Conservation (phyloP, 768 basidiomycete species). For the Exidia glandulosa region DNA sequence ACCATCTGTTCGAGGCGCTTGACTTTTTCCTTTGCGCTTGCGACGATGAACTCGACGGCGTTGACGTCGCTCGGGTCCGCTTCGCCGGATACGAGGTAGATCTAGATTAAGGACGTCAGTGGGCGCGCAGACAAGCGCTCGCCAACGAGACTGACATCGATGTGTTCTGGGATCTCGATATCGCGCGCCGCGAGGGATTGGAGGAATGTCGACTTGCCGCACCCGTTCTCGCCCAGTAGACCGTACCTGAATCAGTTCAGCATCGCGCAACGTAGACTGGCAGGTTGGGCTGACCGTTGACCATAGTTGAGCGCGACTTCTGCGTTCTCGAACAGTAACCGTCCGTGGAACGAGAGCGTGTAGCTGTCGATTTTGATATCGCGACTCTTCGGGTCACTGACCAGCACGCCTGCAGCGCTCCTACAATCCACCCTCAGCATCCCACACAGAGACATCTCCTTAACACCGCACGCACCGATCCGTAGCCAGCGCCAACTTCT, state of each 20-base stretch:
- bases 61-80: slow-evolving; percentile 92
- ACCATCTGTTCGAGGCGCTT: slow-evolving; percentile 87
- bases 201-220: slow-evolving; percentile 96
- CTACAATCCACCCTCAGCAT: slow-evolving; percentile 26
- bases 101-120: slow-evolving; percentile 26
- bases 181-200: slow-evolving; percentile 94
- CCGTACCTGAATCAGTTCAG: slow-evolving; percentile 50
- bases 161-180: slow-evolving; percentile 85
- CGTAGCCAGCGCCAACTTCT: slow-evolving; percentile 58
- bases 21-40: slow-evolving; percentile 86
- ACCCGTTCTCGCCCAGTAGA: slow-evolving; percentile 92
- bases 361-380: slow-evolving; percentile 97
- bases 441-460: not conserved
- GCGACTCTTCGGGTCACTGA: slow-evolving; percentile 83
- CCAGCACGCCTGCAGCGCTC: slow-evolving; percentile 84
- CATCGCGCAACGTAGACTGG: not conserved
- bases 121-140: not conserved
- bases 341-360: slow-evolving; percentile 94
- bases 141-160: slow-evolving; percentile 43
- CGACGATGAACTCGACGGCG: slow-evolving; percentile 94
- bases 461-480: slow-evolving; percentile 51
- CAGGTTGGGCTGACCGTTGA: slow-evolving; percentile 38
- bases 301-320: slow-evolving; percentile 80
- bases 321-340: slow-evolving; percentile 58
- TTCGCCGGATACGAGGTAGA: slow-evolving; percentile 93